phyloP scores from a whole-genome alignment of 75 land plant species.

The Picea sitchensis region DNA sequence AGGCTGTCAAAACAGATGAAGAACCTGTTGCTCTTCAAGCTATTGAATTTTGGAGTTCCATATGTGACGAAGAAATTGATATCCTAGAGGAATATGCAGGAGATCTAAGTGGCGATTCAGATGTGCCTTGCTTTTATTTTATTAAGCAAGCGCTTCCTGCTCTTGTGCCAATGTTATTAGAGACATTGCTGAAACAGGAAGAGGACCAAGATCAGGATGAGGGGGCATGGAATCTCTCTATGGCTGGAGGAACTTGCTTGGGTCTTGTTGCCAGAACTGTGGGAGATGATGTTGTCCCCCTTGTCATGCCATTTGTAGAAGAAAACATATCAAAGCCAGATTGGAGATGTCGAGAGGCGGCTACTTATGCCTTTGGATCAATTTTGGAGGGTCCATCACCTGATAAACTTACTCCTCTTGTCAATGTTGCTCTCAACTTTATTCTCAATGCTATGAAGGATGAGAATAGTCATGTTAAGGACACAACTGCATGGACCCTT shows the following conservation, averaged over 20 bases:
- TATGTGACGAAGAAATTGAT: slow-evolving; percentile 80
- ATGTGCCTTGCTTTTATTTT: slow-evolving; percentile 38
- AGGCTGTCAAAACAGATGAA: slow-evolving; percentile 55
- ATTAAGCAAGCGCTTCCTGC: slow-evolving; percentile 52
- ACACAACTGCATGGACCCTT: slow-evolving; percentile 87
- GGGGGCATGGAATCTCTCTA: slow-evolving; percentile 62
- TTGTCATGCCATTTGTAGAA: slow-evolving; percentile 77
- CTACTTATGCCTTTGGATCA: slow-evolving; percentile 78
- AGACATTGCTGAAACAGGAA: slow-evolving; percentile 71
- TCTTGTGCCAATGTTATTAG: slow-evolving; percentile 65
- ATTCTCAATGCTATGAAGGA: slow-evolving; percentile 77
- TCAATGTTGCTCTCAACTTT: slow-evolving; percentile 49
- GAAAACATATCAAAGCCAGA: slow-evolving; percentile 59
- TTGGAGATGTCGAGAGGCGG: slow-evolving; percentile 71
- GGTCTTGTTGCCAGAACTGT: slow-evolving; percentile 75
- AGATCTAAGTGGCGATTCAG: slow-evolving; percentile 20
- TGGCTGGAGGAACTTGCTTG: slow-evolving; percentile 82
- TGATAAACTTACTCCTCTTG: slow-evolving; percentile 59
- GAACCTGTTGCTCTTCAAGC: slow-evolving; percentile 76
- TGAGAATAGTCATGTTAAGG: slow-evolving; percentile 66
- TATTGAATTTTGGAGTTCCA: slow-evolving; percentile 73
- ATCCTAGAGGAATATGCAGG: slow-evolving; percentile 45
- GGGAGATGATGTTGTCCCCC: slow-evolving; percentile 68
- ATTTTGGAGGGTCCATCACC: slow-evolving; percentile 65
- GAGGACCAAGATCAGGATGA: slow-evolving; percentile 82